A percentile compares a stretch with the other conserved stretches of the same genome.
Conservation (phyloP, 2,329 filamentous ascomycete genomes). For the Exophiala xenobiotica region DNA sequence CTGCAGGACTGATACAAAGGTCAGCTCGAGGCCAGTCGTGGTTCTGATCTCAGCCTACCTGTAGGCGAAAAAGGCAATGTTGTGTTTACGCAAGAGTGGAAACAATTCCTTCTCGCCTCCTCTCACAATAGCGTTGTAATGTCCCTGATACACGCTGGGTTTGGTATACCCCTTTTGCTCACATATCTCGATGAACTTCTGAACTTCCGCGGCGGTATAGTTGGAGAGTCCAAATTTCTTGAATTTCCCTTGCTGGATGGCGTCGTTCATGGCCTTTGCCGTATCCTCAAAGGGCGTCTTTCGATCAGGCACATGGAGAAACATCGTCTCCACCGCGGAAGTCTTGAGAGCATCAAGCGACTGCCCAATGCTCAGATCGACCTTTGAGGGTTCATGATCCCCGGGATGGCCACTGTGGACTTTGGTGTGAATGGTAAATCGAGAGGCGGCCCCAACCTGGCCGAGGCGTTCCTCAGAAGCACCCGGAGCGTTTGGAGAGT, state of each 20-base stretch:
- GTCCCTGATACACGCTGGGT: constrained; percentile 50
- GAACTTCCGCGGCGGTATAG: constrained; percentile 44
- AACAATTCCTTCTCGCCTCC: constrained; percentile 44
- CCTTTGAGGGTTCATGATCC: not conserved
- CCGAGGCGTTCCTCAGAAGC: constrained; percentile 44
- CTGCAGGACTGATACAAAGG: no score
- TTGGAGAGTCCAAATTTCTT: constrained; percentile 49
- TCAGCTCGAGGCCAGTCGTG: no score
- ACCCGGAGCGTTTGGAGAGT: constrained; percentile 34
- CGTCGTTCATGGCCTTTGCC: constrained; percentile 41
- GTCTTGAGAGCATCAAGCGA: constrained; percentile 40
- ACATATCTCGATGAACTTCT: constrained; percentile 43
- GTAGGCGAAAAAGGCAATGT: constrained; percentile 45
- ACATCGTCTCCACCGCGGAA: constrained; percentile 49
- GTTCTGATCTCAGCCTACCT: no score
- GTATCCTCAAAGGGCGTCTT: constrained; percentile 42
- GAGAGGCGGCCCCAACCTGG: constrained; percentile 8
- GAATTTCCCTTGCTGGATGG: constrained; percentile 42
- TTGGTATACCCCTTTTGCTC: constrained; percentile 41
- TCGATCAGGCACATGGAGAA: constrained; percentile 49
- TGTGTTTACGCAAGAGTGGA: constrained; percentile 44
- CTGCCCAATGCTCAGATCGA: constrained; percentile 10
- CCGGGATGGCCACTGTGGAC: not conserved
- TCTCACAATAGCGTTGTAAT: constrained; percentile 43
- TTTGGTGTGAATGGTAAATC: constrained; percentile 5